Evolutionary conservation across 306 rosid genomes (phyloP), one percentile per base, ranked within the genome.

Genomic region (Vachellia pachyceras): DNA sequence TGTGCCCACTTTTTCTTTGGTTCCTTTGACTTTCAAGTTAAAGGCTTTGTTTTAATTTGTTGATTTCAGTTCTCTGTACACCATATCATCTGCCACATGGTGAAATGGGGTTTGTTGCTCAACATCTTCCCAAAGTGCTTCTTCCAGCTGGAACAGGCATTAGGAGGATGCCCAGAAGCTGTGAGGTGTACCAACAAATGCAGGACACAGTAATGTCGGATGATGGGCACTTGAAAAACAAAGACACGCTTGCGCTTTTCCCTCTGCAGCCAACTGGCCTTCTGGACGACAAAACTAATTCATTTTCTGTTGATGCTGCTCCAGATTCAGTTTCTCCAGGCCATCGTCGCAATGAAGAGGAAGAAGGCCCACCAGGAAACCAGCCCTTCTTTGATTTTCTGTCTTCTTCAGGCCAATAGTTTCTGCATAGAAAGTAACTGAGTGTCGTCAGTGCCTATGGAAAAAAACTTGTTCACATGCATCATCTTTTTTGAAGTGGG

Each of bases 221-320:
- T 55, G 29, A 79, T 33, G 40, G 9, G 69, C 42, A 5, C 41
- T 33, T 55, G 17, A 20, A 47, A 64, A 41, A 75, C 75, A 87
- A 85, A 33, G 87, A 90, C 81, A 95, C 99, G 13, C 87, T 93
- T 81, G 49, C 91, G 10, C 88, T 95, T 12, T 95, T 95, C 84
- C 99, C 97, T 42, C 64, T 92, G 69, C 90, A 89, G 33, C 98
- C 99, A 72, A 90, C 97, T 14, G 93, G 97, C 14, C 80, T 88
- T 75, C 75, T 92, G 64, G 86, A 80, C 77, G 89, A 75, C 1
- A 86, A 69, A 86, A 10, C 46, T 1, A 49, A 49, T 58, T 82
- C 87, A 46, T 42, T 76, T 44, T 73, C 82, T 65, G 80, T 84
- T 82, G 76, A 75, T 37, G 76, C 77, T 64, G 71, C 82, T 36